Base-by-base conservation (phyloP, 306 rosid genomes). In the Fagus crenata region DNA sequence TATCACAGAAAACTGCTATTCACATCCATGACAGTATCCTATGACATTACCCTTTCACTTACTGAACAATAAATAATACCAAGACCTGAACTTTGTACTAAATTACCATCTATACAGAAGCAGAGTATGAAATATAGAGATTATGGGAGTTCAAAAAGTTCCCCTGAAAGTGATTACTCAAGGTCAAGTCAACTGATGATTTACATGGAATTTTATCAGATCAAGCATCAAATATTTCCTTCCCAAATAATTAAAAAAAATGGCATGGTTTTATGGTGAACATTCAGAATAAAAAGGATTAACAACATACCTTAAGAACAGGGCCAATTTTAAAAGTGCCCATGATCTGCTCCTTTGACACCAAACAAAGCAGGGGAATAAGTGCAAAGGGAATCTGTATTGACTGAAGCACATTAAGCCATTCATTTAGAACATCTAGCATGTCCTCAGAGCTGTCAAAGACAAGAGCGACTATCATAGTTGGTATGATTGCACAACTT, bases 381-480 rank as follows among this genome's bases (percentile, higher is more conserved):
- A 96, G 87, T 28, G 99, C 99, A 85, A 96, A 96, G 55, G 99
- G 99, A 72, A 96, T 92, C 84, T 96, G 99, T 77, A 96, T 81
- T 61, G 99, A 96, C 86, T 92, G 99, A 63, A 96, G 97, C 77
- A 96, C 89, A 84, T 96, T 96, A 61, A 96, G 99, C 99, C 99
- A 96, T 87, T 96, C 93, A 79, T 96, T 96, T 51, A 96, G 56
- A 78, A 84, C 79, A 83, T 96, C 99, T 33, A 96, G 83, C 6
- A 91, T 82, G 7, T 75, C 85, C 79, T 89, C 96, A 0, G 98
- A 88, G 49, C 93, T 82, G 28, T 96, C 98, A 71, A 89, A 96
- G 67, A 80, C 75, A 61, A 96, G 92, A 73, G 99, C 99, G 4
- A 96, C 97, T 22, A 83, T 86, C 65, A 96, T 89, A 18, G 99